A percentile compares a stretch with the other conserved stretches of the same genome.
Evolutionary conservation across 1,284 basidiomycete species (phyloP).

Genomic region (Trametes pubescens): DNA sequence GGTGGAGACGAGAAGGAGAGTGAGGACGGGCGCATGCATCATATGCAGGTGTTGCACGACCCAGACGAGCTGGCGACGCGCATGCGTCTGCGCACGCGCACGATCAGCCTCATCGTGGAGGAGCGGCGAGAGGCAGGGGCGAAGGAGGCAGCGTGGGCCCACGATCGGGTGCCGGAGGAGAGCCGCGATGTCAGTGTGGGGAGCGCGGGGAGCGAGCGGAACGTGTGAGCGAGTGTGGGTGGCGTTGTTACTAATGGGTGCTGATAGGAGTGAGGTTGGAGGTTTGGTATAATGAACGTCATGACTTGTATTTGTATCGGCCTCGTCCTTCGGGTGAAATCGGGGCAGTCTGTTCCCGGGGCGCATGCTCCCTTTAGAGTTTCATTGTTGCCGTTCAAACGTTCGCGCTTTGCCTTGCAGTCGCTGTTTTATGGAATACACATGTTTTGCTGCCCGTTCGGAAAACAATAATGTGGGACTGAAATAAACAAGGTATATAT

Average conservation of each 20-base stretch:
- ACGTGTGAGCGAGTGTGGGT: background rate
- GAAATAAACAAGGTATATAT: background rate
- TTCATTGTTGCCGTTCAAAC: background rate
- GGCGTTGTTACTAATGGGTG: too few relatives aligned
- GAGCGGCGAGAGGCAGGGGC: conserved; percentile 17
- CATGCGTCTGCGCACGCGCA: conserved; percentile 28
- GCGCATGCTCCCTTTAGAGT: background rate
- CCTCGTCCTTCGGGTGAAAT: background rate
- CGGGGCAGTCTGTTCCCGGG: background rate
- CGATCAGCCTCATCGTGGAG: conserved; percentile 28
- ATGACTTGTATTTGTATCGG: conserved; percentile 20
- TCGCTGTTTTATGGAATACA: background rate
- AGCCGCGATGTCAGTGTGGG: conserved; percentile 13
- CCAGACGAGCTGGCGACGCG: conserved; percentile 22
- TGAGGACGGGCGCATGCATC: background rate
- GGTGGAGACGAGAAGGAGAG: background rate
- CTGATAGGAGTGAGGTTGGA: too few relatives aligned
- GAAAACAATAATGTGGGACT: too few relatives aligned
- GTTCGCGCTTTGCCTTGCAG: background rate
- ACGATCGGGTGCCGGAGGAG: conserved; percentile 14
- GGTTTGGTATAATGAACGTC: background rate
- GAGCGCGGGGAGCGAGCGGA: conserved; percentile 7
- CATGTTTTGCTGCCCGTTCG: too few relatives aligned
- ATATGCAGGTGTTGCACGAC: conserved; percentile 15
- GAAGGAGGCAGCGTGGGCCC: conserved; percentile 14